phyloP scores from a whole-genome alignment of 2,329 filamentous ascomycete genomes.

The Apiospora pterosperma region DNA sequence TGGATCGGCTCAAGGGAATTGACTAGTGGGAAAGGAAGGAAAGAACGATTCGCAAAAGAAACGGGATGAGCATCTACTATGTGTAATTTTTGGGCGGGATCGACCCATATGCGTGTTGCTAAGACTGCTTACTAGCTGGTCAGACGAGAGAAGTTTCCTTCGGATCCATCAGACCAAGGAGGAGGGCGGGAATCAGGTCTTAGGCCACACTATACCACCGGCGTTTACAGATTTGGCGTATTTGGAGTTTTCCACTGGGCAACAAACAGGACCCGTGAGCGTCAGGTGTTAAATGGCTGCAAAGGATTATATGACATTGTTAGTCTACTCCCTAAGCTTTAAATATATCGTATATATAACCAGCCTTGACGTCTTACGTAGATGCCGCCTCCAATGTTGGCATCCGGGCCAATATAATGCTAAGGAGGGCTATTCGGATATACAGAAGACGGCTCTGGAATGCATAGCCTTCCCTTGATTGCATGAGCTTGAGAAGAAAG shows the following conservation, averaged over 20 bases:
- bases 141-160: neutral
- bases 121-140: neutral
- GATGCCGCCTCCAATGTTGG: too few relatives aligned
- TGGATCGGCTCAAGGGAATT: conserved; percentile 9
- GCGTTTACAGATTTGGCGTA: neutral
- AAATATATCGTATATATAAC: neutral
- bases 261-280: neutral
- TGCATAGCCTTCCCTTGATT: too few relatives aligned
- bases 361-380: neutral
- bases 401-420: too few relatives aligned
- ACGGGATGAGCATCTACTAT: neutral
- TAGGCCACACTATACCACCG: neutral
- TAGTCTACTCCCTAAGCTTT: neutral
- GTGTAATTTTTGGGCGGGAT: neutral
- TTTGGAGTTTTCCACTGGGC: neutral
- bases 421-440: too few relatives aligned
- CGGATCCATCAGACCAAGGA: neutral
- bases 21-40: conserved; percentile 2
- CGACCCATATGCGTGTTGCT: neutral
- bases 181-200: neutral
- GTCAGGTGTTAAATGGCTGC: neutral
- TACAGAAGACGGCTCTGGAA: too few relatives aligned
- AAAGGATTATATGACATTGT: neutral
- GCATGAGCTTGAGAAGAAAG: too few relatives aligned
- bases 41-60: neutral